Evolutionary conservation across 495 filamentous ascomycete species (phyloP).

Genomic region (Neurospora terricola): DNA sequence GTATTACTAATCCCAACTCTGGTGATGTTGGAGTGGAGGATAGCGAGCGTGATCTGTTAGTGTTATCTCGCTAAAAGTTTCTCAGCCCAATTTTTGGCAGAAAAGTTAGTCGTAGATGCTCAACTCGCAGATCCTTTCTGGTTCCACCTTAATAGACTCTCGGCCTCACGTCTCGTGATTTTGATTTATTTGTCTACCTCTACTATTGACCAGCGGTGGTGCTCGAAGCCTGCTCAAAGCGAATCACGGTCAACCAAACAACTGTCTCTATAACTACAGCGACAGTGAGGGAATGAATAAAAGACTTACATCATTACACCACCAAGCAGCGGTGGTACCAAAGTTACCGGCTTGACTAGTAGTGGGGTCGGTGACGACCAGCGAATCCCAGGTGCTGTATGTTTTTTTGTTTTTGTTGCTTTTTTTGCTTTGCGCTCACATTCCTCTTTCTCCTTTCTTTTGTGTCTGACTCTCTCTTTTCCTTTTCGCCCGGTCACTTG

Average conservation of each 20-base stretch:
- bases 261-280: too few species aligned
- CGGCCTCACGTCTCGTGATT: neutral
- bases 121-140: neutral
- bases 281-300: too few species aligned
- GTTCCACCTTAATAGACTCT: neutral
- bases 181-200: neutral
- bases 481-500: too few species aligned
- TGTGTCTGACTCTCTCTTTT: too few species aligned
- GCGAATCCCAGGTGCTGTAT: slow-evolving; percentile 20
- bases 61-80: neutral
- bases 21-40: neutral
- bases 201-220: neutral
- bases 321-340: too few species aligned
- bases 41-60: neutral
- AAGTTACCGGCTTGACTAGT: too few species aligned
- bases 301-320: too few species aligned
- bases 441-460: too few species aligned
- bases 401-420: neutral
- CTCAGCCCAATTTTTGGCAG: neutral
- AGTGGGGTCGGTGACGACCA: slow-evolving; percentile 40
- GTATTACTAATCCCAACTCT: too few species aligned
- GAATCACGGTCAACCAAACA: too few species aligned
- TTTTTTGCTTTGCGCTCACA: too few species aligned
- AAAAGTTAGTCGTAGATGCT: neutral
- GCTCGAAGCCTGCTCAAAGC: too few species aligned